Base-by-base conservation (phyloP, 495 filamentous ascomycete species). In the Podospora australis region DNA sequence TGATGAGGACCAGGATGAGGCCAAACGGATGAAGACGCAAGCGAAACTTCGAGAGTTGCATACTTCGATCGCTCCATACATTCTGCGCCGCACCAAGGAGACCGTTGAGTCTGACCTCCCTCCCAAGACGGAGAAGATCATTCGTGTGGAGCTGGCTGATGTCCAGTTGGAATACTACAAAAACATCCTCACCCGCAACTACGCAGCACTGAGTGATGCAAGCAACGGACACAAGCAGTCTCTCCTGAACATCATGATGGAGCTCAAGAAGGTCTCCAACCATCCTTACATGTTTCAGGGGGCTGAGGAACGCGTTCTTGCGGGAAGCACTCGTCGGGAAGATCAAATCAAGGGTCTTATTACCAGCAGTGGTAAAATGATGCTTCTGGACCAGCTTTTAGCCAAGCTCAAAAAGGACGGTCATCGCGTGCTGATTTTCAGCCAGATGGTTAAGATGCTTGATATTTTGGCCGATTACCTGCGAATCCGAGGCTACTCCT, bases 201-300 rank as follows among this genome's bases (percentile, higher is more conserved):
- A 97, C 57, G 85, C 89, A 22, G 92, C 91, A 6, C 77, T 99
- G 39, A 96, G 94, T 58, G 82, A 91, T 55, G 91, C 89, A 17
- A 80, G 82, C 21, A 88, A 78, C 42, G 92, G 90, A 6, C 83
- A 87, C 59, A 96, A 95, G 64, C 89, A 92, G 53, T 95, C 90
- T 1, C 69, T 97, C n/a, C 68, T 97, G 46, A 99, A 99, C 67
- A 95, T 99, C 60, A 95, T 96, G 78, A 99, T 99, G 91, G 94
- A 99, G 63, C 65, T 99, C 57, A 97, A 97, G 73, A 99, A 99
- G 66, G 88, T 90, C 54, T 95, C 90, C 74, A 97, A 97, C 53
- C 92, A 99, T 60, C 90, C 92, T 4, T 95, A 95, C 70, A 94
- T 97, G 84, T 95, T 99, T 55, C 83, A 86, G 3, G 88, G 86